Base-by-base conservation (phyloP, 176 grass and related monocot species). In the Lolium multiflorum region DNA sequence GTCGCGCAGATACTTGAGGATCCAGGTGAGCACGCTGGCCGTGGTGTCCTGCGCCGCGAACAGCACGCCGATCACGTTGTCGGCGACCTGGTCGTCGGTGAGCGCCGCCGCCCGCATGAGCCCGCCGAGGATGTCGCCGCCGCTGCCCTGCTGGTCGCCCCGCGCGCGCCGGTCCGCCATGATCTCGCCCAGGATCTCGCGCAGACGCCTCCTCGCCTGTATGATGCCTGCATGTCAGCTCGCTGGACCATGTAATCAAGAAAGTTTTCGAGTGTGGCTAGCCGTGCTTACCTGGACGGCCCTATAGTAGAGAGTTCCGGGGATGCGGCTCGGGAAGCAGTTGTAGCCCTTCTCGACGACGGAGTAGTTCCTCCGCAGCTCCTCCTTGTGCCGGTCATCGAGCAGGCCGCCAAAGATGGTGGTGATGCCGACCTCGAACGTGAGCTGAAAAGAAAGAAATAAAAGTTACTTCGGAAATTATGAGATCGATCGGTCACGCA, bases 11-110 rank as follows among this genome's bases (percentile, higher is more conserved):
- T 94, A 96, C 87, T 99, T 99, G 46, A 96, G 35, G 70, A 94
- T 93, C 97, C 97, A 99, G 18, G 97, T 99, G 74, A 99, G 94
- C 84, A 83, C 90, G 84, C 97, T 99, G 47, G 97, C 94, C 26
- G 97, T 99, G 14, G 97, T 99, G 91, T 99, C 97, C 83, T 96
- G 97, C 46, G 97, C 97, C 15, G 97, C 97, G 81, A 99, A 99
- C 26, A 99, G 87, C 22, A 99, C 92, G 56, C 97, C 97, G 59
- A 99, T 96, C 44, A 96, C 65, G 88, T 99, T 99, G 86, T 99
- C 97, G 21, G 92, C 87, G 71, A 99, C 41, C 82, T 99, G 90
- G 81, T 94, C 92, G 73, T 96, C 94, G 60, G 46, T 85, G n/a
- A 96, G 90, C 82, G 59, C 81, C 81, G 46, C 80, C 86, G 59